phyloP scores from a whole-genome alignment of 2,329 filamentous ascomycete species.

The Aspergillus sp. region DNA sequence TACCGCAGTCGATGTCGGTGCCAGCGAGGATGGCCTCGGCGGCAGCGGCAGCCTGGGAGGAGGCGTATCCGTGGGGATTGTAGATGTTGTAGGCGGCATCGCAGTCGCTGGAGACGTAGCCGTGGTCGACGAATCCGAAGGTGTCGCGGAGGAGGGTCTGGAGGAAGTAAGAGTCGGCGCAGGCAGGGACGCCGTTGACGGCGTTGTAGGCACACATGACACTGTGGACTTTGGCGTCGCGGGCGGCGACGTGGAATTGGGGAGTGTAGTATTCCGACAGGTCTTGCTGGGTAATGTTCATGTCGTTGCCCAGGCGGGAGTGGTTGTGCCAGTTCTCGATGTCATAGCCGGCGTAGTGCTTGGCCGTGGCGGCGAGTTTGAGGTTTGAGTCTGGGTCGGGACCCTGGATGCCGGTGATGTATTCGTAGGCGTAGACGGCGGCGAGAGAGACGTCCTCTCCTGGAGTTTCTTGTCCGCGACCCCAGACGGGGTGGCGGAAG shows the following conservation, averaged over 20 bases:
- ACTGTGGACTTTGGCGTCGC: slow-evolving; percentile 58
- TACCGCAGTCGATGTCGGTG: slow-evolving; percentile 57
- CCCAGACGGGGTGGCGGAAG: slow-evolving; percentile 65
- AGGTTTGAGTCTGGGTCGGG: slow-evolving; percentile 36
- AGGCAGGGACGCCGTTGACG: slow-evolving; percentile 66
- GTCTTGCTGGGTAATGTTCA: slow-evolving; percentile 60
- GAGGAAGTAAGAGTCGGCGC: slow-evolving; percentile 63
- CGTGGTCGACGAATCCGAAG: slow-evolving; percentile 63
- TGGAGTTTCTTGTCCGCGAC: slow-evolving; percentile 62
- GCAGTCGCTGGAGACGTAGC: slow-evolving; percentile 67
- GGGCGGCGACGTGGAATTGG: slow-evolving; percentile 64
- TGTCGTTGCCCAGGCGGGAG: slow-evolving; percentile 56
- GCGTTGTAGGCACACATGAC: slow-evolving; percentile 67
- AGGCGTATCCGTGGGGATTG: slow-evolving; percentile 53
- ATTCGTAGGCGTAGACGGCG: slow-evolving; percentile 53
- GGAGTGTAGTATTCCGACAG: slow-evolving; percentile 68
- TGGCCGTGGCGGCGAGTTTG: slow-evolving; percentile 56
- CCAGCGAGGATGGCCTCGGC: slow-evolving; percentile 54
- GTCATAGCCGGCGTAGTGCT: slow-evolving; percentile 63
- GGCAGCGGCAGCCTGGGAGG: slow-evolving; percentile 48
- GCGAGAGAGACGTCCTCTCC: slow-evolving; percentile 57
- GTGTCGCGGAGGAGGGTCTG: slow-evolving; percentile 64
- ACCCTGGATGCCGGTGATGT: slow-evolving; percentile 59
- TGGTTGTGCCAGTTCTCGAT: slow-evolving; percentile 51
- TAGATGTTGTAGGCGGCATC: slow-evolving; percentile 63